Percentiles rank a stretch among this genome's conserved stretches.
Evolutionary conservation across 164 flowering plant genomes (phyloP).

Genomic region (Dillenia turbinata): DNA sequence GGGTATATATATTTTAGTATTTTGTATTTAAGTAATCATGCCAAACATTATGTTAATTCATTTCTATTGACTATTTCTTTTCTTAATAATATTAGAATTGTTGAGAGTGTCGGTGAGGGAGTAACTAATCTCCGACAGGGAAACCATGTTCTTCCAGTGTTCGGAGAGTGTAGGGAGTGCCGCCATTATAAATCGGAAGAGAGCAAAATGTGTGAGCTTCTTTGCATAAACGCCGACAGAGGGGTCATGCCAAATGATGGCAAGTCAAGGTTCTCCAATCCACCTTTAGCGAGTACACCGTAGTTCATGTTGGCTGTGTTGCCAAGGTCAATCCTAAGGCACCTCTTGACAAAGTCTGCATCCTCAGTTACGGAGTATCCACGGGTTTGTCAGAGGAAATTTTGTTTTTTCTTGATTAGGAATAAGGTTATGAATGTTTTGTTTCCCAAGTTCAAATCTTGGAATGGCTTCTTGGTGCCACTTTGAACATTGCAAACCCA

Average conservation of each 20-base stretch:
- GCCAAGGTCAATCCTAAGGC: slow-evolving; percentile 78
- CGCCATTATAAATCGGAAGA: slow-evolving; percentile 60
- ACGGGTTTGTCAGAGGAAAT: slow-evolving; percentile 33
- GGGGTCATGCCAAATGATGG: slow-evolving; percentile 66
- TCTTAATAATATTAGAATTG: slow-evolving; percentile 31
- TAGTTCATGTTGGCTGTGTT: slow-evolving; percentile 65
- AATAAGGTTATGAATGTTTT: neutral
- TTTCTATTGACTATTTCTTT: neutral
- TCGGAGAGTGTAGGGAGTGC: slow-evolving; percentile 63
- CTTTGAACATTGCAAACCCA: slow-evolving; percentile 77
- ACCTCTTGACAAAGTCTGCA: slow-evolving; percentile 70
- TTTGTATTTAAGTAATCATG: neutral
- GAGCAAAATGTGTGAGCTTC: slow-evolving; percentile 70
- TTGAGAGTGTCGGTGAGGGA: slow-evolving; percentile 71
- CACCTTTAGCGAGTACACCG: slow-evolving; percentile 83
- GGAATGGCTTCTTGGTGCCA: slow-evolving; percentile 42
- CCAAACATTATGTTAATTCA: neutral
- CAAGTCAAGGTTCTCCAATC: slow-evolving; percentile 52
- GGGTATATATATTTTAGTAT: slow-evolving; percentile 15
- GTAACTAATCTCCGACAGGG: slow-evolving; percentile 56
- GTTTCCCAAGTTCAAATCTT: too few relatives aligned
- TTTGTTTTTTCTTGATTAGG: too few relatives aligned
- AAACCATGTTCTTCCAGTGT: slow-evolving; percentile 67
- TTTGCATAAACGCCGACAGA: slow-evolving; percentile 54
- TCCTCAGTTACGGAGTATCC: slow-evolving; percentile 75